Conservation (phyloP, 139 green algal species). For the Edaphochlamys debaryana region DNA sequence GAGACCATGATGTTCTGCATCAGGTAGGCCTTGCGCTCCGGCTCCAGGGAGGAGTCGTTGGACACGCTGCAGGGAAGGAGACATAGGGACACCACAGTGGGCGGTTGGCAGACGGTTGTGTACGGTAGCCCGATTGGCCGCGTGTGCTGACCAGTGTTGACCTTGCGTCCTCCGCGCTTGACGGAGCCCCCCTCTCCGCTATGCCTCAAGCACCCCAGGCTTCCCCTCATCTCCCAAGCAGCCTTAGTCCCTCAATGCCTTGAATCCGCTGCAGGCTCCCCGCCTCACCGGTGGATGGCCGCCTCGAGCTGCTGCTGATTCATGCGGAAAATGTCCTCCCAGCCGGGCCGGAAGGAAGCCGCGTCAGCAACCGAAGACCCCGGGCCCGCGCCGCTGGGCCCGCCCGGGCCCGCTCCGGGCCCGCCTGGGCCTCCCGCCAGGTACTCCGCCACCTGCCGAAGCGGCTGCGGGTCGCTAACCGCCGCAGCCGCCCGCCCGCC, state of each 20-base stretch:
- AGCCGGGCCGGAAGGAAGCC: slow-evolving; percentile 84
- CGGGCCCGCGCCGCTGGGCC: not conserved
- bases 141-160: too few species aligned
- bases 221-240: too few species aligned
- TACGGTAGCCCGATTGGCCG: too few species aligned
- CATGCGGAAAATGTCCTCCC: slow-evolving; percentile 98
- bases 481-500: too few species aligned
- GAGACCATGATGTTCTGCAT: slow-evolving; percentile 97
- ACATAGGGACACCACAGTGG: too few species aligned
- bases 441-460: slow-evolving; percentile 81
- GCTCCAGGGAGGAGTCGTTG: slow-evolving; percentile 88
- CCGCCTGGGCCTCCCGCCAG: slow-evolving; percentile 39
- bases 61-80: slow-evolving; percentile 78
- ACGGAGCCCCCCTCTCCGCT: too few species aligned
- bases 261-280: too few species aligned
- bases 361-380: slow-evolving; percentile 58
- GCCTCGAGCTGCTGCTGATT: slow-evolving; percentile 98
- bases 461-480: not conserved
- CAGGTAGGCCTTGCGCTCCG: slow-evolving; percentile 94
- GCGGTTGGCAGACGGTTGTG: too few species aligned
- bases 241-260: too few species aligned
- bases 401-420: not conserved
- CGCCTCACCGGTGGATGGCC: slow-evolving; percentile 73
- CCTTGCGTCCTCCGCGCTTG: too few species aligned
- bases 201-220: too few species aligned